Evolutionary conservation across 331 rosid genomes (phyloP).

Genomic region (Spiraea crenata): DNA sequence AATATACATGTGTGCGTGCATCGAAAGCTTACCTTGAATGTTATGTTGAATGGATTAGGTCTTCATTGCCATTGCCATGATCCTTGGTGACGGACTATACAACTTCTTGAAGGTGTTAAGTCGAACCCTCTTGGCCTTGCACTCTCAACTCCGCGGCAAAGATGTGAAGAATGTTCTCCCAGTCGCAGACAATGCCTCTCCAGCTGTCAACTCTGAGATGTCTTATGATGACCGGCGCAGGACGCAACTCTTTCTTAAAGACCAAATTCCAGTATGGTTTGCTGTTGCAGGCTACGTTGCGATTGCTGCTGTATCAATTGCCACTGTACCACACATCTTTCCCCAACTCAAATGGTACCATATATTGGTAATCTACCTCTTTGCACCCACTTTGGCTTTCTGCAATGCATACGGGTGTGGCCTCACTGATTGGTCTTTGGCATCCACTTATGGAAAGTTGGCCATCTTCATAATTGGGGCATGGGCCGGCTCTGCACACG

Average conservation of each 20-base stretch:
- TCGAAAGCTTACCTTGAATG: constrained; percentile 22
- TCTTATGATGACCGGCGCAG: constrained; percentile 62
- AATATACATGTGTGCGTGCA: too few relatives aligned
- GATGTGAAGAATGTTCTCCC: constrained; percentile 34
- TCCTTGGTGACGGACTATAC: constrained; percentile 71
- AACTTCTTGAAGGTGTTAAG: constrained; percentile 59
- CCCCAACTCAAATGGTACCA: constrained; percentile 63
- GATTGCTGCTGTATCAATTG: constrained; percentile 55
- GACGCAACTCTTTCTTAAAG: constrained; percentile 55
- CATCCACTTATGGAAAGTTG: constrained; percentile 67
- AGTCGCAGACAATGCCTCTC: constrained; percentile 42
- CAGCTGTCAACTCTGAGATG: constrained; percentile 24
- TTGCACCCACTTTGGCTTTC: constrained; percentile 73
- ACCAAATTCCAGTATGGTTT: constrained; percentile 64
- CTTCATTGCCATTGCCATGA: constrained; percentile 56
- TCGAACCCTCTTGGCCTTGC: constrained; percentile 46
- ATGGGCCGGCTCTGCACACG: constrained; percentile 70
- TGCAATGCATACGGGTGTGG: constrained; percentile 79
- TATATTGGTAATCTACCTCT: constrained; percentile 57
- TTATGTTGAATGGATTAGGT: constrained; percentile 25
- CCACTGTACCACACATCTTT: constrained; percentile 56
- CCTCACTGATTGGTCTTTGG: constrained; percentile 80
- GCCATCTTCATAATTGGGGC: constrained; percentile 79
- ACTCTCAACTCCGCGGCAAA: constrained; percentile 35
- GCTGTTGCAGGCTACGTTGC: constrained; percentile 59